Conservation (phyloP, 176 grass and related monocot species). For the Triticum dicoccoides region DNA sequence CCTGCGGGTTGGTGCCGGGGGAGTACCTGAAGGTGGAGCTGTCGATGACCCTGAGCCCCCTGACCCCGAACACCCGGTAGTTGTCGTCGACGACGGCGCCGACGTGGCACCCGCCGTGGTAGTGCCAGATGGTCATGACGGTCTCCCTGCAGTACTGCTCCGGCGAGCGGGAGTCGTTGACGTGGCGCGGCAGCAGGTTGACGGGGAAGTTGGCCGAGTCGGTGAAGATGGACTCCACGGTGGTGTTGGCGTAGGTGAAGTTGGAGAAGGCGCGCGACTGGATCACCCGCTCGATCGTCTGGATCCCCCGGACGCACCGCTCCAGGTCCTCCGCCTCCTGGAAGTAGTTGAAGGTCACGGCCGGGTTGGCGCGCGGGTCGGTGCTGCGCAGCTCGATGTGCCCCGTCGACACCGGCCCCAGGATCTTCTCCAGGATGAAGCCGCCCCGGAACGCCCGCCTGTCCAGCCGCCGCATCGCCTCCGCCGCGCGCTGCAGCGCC, state of each 20-base stretch:
- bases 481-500: slow-evolving; percentile 46
- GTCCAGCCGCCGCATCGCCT: slow-evolving; percentile 50
- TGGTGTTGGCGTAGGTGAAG: slow-evolving; percentile 57
- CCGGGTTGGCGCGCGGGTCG: slow-evolving; percentile 66
- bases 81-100: slow-evolving; percentile 72
- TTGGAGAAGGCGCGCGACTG: slow-evolving; percentile 58
- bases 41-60: slow-evolving; percentile 63
- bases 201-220: slow-evolving; percentile 57
- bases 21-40: slow-evolving; percentile 75
- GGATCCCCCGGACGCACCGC: slow-evolving; percentile 55
- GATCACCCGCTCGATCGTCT: slow-evolving; percentile 63
- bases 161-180: slow-evolving; percentile 57
- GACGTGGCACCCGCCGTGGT: slow-evolving; percentile 78
- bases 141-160: slow-evolving; percentile 81
- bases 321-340: slow-evolving; percentile 58
- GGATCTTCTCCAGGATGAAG: slow-evolving; percentile 86
- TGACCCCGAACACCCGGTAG: slow-evolving; percentile 63
- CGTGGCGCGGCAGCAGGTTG: slow-evolving; percentile 66
- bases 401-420: slow-evolving; percentile 65
- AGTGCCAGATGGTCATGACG: slow-evolving; percentile 90
- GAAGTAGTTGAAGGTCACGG: slow-evolving; percentile 97
- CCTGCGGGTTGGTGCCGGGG: slow-evolving; percentile 82
- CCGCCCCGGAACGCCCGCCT: slow-evolving; percentile 60
- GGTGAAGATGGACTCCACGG: slow-evolving; percentile 50
- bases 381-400: slow-evolving; percentile 55